These are phyloP conservation scores for Exophiala mesophila DNA, from an alignment of 2,329 filamentous ascomycete species.

Conservation along the genomic window DNA sequence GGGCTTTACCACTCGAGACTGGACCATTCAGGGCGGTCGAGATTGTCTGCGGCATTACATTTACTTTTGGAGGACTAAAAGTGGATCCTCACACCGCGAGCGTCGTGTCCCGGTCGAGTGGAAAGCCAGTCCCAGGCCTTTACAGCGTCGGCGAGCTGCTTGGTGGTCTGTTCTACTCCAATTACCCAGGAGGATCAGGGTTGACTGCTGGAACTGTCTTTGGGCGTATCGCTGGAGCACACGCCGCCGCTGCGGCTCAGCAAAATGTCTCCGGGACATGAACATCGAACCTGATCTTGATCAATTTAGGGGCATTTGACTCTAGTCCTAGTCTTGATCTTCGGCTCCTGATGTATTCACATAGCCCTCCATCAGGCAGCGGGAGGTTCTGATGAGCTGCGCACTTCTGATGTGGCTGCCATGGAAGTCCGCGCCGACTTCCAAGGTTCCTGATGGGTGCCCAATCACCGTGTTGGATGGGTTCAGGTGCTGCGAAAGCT, in stretches of 20 bases:
- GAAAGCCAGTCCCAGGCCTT: conserved; percentile 48
- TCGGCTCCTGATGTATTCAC: conserved; percentile 16
- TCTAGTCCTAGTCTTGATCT: no score
- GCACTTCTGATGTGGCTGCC: conserved; percentile 16
- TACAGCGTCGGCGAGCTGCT: conserved; percentile 64
- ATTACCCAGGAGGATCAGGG: conserved; percentile 60
- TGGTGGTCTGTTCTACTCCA: conserved; percentile 59
- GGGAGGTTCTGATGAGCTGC: conserved; percentile 20
- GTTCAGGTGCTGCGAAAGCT: conserved; percentile 26
- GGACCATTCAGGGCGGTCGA: conserved; percentile 59
- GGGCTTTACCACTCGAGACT: conserved; percentile 56
- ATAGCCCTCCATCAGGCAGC: conserved; percentile 23
- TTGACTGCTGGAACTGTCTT: conserved; percentile 57
- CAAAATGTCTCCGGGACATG: not conserved
- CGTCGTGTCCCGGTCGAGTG: conserved; percentile 46
- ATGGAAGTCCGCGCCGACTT: conserved; percentile 18
- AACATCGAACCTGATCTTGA: no score
- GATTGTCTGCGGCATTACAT: conserved; percentile 62
- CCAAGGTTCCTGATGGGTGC: conserved; percentile 42
- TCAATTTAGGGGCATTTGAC: no score
- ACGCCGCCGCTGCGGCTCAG: conserved; percentile 23
- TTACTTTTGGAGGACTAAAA: conserved; percentile 62
- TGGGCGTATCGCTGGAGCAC: conserved; percentile 42
- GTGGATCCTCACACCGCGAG: conserved; percentile 51
- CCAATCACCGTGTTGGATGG: conserved; percentile 35